Base-by-base conservation (phyloP, 2,329 filamentous ascomycete species). In the Aspergillus quadricinctus region DNA sequence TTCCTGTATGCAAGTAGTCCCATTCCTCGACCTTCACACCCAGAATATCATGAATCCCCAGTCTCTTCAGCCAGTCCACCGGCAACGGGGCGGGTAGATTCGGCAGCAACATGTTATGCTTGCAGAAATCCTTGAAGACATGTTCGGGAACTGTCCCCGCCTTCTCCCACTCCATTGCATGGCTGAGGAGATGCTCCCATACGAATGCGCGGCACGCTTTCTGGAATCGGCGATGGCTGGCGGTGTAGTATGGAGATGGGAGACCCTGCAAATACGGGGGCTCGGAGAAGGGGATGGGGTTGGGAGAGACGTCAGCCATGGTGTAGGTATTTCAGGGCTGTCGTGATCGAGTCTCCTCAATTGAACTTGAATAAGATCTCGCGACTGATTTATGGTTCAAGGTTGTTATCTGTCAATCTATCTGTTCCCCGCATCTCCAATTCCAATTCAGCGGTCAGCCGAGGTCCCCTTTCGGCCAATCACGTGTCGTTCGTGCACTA, bases 21-120 rank as follows among this genome's bases (percentile, higher is more conserved):
- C 86, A 92, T 27, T 92, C 86, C 66, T 91, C 88, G 1, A 92
- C 82, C 61, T 83, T 85, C 0, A 81, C 82, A 1, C 87, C 87
- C 0, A 87, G 76, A 43, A 92, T 83, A 63, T 88, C 82, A 56
- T 84, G 75, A 48, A 91, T 85, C 0, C 85, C 87, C 19, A 88
- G 66, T 48, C 77, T 81, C 70, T 86, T 86, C 58, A 90, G 74
- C 84, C 87, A 88, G 50, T 80, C 80, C 0, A 87, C 82, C 0
- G 88, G 88, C 19, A 92, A 70, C 0, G 88, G 88, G 0, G 87
- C 82, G 0, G 87, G 86, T 28, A 92, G 77, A 17, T 83, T 84
- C 0, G 88, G 87, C n/a, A 91, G 72, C 21, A 92, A 73, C 82
- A 91, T 89, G 68, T 87, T 84, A 52, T 82, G 80, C 57, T 81